Evolutionary conservation across 1,284 basidiomycete genomes (phyloP), one percentile per base, ranked within the genome.

Genomic region (Apiotrichum domesticum): DNA sequence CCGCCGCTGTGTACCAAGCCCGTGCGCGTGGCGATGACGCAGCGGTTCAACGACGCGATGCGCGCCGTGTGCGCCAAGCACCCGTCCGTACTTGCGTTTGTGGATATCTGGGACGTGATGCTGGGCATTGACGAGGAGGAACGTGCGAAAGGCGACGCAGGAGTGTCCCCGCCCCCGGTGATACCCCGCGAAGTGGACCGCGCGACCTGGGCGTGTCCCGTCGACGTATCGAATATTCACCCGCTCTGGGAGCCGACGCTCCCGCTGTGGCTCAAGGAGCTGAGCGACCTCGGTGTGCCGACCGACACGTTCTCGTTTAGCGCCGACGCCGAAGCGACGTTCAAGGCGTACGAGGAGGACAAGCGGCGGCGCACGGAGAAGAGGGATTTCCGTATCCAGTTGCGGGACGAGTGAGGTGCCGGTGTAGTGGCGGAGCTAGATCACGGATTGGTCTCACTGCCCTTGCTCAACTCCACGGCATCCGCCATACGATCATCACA

Each of bases 211-310:
- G 70, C 69, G 1, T 72, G 70, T 58, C 67, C 69, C 11, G 69
- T 70, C 0, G 73, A 75, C 56, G 64, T 65, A 15, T 68, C 67
- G 10, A 75, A 73, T 47, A 69, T 75, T 37, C 73, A 75, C 61
- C 72, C 72, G 9, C 54, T 71, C 9, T 75, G 72, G 72, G 73
- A 75, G 59, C 67, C 69, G 47, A 73, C 73, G 4, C 55, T 73
- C 40, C 73, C 73, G 1, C 64, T 75, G 3, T 75, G 73, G 73
- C 54, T 69, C 41, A 62, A 66, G 35, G 66, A 55, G 46, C 55
- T 75, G 39, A 54, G 51, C 34, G 47, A 41, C 29, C 51, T 57
- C 2, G 72, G 71, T 3, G 56, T 75, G 32, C 64, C 65, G 3
- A 66, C 64, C 4, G 63, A 66, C 6, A 48, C 43, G 37, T 72